These are phyloP conservation scores for Colletotrichum spinosum DNA, from an alignment of 2,329 filamentous ascomycete genomes.

Conservation along the genomic window DNA sequence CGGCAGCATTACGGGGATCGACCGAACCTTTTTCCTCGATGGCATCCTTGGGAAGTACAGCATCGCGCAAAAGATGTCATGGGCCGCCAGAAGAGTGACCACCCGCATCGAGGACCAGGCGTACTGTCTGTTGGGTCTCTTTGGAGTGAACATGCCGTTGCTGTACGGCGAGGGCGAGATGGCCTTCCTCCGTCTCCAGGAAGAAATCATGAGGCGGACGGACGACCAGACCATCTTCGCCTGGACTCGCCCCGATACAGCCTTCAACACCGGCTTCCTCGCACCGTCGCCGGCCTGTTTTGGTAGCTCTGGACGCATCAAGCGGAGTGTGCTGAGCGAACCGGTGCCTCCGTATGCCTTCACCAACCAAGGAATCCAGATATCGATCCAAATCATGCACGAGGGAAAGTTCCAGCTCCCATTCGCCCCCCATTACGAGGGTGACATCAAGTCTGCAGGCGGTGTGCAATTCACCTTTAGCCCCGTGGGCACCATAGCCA, in stretches of 20 bases:
- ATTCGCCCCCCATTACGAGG: not conserved
- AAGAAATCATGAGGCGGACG: slow-evolving; percentile 41
- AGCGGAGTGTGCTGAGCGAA: not conserved
- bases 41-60: slow-evolving; percentile 38
- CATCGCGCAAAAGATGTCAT: slow-evolving; percentile 44
- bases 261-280: not conserved
- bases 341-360: not conserved
- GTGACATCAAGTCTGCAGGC: not conserved
- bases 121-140: slow-evolving; percentile 44
- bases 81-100: slow-evolving; percentile 41
- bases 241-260: not conserved
- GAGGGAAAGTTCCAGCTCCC: not conserved
- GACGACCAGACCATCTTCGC: slow-evolving; percentile 17
- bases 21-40: slow-evolving; percentile 32
- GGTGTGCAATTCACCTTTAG: not conserved
- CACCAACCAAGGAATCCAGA: slow-evolving; percentile 4
- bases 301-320: not conserved
- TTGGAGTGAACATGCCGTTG: slow-evolving; percentile 43
- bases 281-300: not conserved
- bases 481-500: not conserved
- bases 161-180: slow-evolving; percentile 43
- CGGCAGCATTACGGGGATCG: slow-evolving; percentile 45
- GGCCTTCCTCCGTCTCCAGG: slow-evolving; percentile 40
- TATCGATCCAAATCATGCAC: not conserved
- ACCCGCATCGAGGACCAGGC: slow-evolving; percentile 41